Evolutionary conservation across 805 yeast species (phyloP), one percentile per base, ranked within the genome.

Genomic region (Cyberlindnera meyerae): DNA sequence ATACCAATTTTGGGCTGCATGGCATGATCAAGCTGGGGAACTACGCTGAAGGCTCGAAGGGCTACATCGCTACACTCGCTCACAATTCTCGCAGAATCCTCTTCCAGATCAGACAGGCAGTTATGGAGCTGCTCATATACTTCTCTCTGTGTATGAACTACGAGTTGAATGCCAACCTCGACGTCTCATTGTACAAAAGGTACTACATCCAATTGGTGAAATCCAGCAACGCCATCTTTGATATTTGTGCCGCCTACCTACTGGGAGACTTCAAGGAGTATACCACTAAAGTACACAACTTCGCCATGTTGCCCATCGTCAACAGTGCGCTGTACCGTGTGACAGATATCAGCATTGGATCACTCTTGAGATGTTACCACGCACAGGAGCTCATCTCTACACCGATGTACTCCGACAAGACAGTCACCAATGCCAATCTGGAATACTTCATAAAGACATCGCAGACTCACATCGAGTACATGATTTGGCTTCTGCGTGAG

Each of bases 321-420:
- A 31, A 27, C 13, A 17, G 31, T 3, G 36, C 43, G 3, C 12
- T 44, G 8, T 29, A 26, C 13, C 37, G 51, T 17, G 18, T 32
- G 4, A 17, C 38, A 11, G 5, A 30, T 6, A 15, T 13, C 5
- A 11, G 33, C 12, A 18, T 39, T 3, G 26, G 42, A 24, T 32
- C 33, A 1, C 11, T 40, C 5, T 18, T 43, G 16, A 39, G 51
- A 29, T 27, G 35, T 11, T 47, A 41, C 22, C 53, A 49, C 29
- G 45, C 46, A 4, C 43, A 40, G 27, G 52, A 48, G 15, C 18
- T 43, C 12, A 7, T 39, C 15, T n/a, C 13, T 3, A 36, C 44
- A 1, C 35, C 35, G 16, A 28, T 22, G 27, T 35, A 27, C 21
- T 9, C 34, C 12, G 22, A 15, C n/a, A 30, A 34, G 20, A 29